phyloP scores from a whole-genome alignment of 75 land plant genomes.

The Pinus tabuliformis region DNA sequence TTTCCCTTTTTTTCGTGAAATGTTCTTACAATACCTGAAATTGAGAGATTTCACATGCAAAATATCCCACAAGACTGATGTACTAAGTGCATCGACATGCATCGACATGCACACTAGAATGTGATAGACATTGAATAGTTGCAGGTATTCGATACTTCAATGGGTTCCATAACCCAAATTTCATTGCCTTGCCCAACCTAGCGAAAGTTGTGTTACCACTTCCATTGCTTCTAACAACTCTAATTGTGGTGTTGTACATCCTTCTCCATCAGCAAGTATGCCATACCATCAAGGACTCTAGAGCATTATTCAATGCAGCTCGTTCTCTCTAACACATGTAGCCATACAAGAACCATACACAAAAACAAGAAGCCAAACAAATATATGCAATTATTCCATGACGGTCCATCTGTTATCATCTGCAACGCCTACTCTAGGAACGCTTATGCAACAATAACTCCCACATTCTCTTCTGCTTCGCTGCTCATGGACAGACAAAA shows the following conservation, averaged over 20 bases:
- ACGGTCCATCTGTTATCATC: no score
- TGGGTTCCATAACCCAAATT: constrained; percentile 62
- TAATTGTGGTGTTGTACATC: constrained; percentile 81
- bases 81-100: constrained; percentile 85
- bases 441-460: no score
- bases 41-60: constrained; percentile 30
- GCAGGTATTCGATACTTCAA: constrained; percentile 86
- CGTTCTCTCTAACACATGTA: no score
- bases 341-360: no score
- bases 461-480: no score
- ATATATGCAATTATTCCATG: no score
- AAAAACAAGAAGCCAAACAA: no score
- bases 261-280: constrained; percentile 88
- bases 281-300: constrained; percentile 79
- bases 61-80: constrained; percentile 63
- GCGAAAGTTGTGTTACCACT: constrained; percentile 44
- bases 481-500: no score
- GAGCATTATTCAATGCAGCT: no score
- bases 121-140: constrained; percentile 79
- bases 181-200: constrained; percentile 48
- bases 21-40: constrained; percentile 13
- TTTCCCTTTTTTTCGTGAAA: not conserved
- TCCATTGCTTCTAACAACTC: constrained; percentile 86
- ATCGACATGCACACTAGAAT: constrained; percentile 93
- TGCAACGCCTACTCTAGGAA: no score